Conservation (phyloP, 2,329 filamentous ascomycete species). For the Dryadomyces quercus-mongolicae region DNA sequence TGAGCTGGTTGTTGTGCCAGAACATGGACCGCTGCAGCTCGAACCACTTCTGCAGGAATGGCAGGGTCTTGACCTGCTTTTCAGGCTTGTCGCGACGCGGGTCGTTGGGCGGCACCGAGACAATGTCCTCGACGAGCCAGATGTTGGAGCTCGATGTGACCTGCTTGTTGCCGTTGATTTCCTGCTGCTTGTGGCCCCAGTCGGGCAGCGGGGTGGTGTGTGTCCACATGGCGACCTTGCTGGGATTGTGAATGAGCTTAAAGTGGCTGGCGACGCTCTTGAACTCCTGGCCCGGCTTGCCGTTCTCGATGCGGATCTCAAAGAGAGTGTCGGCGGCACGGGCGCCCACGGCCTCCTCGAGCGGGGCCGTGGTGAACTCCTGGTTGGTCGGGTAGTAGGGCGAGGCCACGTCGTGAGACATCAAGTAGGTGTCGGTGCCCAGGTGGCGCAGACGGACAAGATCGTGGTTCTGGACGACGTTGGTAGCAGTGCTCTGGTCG, state of each 20-base stretch:
- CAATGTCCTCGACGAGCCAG: conserved; percentile 87
- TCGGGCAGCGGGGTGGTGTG: conserved; percentile 91
- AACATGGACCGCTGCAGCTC: conserved; percentile 98
- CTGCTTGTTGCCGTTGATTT: conserved; percentile 99
- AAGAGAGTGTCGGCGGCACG: conserved; percentile 86
- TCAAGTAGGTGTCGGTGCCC: conserved; percentile 70
- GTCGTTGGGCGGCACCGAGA: conserved; percentile 61
- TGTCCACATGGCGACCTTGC: conserved; percentile 98
- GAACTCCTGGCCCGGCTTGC: conserved; percentile 71
- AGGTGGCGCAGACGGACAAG: conserved; percentile 77
- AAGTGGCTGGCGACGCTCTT: conserved; percentile 87
- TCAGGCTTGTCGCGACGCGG: conserved; percentile 63
- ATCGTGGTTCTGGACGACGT: conserved; percentile 69
- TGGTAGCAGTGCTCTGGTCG: conserved; percentile 37
- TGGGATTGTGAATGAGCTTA: conserved; percentile 88
- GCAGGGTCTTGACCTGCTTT: conserved; percentile 67
- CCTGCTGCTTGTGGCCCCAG: conserved; percentile 93
- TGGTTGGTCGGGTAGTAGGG: conserved; percentile 96
- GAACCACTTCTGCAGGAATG: conserved; percentile 89
- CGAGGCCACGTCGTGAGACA: conserved; percentile 95
- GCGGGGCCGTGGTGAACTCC: conserved; percentile 78
- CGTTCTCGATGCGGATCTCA: conserved; percentile 79
- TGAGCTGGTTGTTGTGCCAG: conserved; percentile 97
- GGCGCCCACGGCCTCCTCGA: conserved; percentile 58
- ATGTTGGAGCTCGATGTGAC: conserved; percentile 79